Base-by-base conservation (phyloP, 2,329 filamentous ascomycete species). In the Aspergillus sp. region DNA sequence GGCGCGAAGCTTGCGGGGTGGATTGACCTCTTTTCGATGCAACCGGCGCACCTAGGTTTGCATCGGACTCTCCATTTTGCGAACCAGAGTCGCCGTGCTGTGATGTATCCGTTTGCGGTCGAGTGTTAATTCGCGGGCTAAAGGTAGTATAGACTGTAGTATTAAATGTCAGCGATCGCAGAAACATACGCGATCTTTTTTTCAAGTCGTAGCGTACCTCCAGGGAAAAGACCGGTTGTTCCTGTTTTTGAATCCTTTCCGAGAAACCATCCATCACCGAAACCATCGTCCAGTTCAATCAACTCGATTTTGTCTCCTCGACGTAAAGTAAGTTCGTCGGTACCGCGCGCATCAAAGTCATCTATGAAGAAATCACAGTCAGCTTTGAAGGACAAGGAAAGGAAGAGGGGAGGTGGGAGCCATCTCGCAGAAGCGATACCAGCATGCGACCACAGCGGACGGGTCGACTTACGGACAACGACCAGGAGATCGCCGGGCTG, bases 341-440 rank as follows among this genome's bases (percentile, higher is more conserved):
- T 86, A 68, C 90, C 94, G 57, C 93, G 84, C 49, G 91, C 90
- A 58, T 84, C 76, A 68, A 98, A 97, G 71, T 96, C 90, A 72
- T 98, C 89, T 95, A 56, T n/a, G 41, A 20, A n/a, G 45, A 27
- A 15, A 44, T 7, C 43, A 43, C 55, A 42, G 56, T 52, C 46
- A 48, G 23, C 27, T 17, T 45, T 25, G 20, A 51, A 43, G 10
- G 17, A 35, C 41, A n/a, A 44, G 48, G 41, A 23, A 43, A 32
- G 43, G 45, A 49, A 49, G 50, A 3, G 17, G 17, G 17, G 17
- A 19, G 17, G 41, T 22, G 43, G 47, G 46, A 53, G 51, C 4
- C 25, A 49, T 46, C 38, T 45, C 44, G 46, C 13, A 10, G 41
- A n/a, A 43, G 35, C 46, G 45, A 27, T 35, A 39, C 13, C 46